Evolutionary conservation across 129 eudicot genomes (phyloP), one percentile per base, ranked within the genome.

Genomic region (Flaveria trinervia): DNA sequence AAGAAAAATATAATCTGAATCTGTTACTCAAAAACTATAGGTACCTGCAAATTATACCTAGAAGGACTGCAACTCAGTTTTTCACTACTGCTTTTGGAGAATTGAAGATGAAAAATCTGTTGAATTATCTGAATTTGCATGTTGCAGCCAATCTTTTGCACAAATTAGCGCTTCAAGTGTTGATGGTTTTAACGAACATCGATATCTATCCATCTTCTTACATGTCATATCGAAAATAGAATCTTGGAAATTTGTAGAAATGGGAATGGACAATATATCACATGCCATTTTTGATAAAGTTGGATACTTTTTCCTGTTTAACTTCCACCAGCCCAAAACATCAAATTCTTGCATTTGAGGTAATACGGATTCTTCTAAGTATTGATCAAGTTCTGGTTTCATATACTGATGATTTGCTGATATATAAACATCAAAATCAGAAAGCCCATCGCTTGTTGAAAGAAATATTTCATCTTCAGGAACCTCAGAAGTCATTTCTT

Each of bases 251-350:
- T 83, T 80, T 7, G 96, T 89, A 3, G 88, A 84, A 12, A 94
- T 76, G 0, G 99, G 97, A 60, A 94, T 82, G 10, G 84, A 89
- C 80, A 94, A 71, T 14, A 94, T 72, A 65, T 91, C 99, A 16
- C 81, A 82, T 0, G 99, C 99, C 93, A 94, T 84, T 66, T 79
- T 91, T 7, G 96, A 89, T 4, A 94, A 84, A 71, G 85, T 87
- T 13, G 97, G 97, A 78, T 87, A 94, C 77, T 61, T 87, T 45
- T 66, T 68, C 18, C 79, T 64, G 68, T 89, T 89, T 49, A 72
- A 18, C 70, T 85, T 87, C 99, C 99, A 94, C 99, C 99, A 94
- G 26, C 91, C 93, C 80, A 94, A 73, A 59, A 91, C 87, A 74
- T 94, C 89, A 44, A 94, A 86, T 9, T 86, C 97, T 76, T 89